A percentile compares a stretch with the other conserved stretches of the same genome.
Evolutionary conservation across 2,329 filamentous ascomycete species (phyloP).

Genomic region (Fusarium sp.): DNA sequence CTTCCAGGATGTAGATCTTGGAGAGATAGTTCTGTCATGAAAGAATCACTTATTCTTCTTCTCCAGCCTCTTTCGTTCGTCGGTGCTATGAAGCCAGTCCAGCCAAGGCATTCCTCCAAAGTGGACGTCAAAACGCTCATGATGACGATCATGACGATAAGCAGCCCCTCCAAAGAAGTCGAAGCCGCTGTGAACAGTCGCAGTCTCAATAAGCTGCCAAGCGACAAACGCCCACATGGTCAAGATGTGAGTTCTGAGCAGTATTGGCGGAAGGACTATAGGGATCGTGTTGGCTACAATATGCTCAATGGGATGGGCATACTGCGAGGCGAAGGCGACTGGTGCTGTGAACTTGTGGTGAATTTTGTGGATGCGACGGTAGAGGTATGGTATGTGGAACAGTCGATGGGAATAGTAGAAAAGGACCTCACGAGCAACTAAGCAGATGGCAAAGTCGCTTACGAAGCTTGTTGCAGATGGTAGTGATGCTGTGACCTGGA

Average conservation of each 20-base stretch:
- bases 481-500: conserved; percentile 52
- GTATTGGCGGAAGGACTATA: conserved; percentile 59
- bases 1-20: not conserved
- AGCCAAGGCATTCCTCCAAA: conserved; percentile 63
- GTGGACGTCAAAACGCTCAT: conserved; percentile 65
- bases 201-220: conserved; percentile 61
- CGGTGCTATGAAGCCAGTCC: conserved; percentile 66
- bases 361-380: conserved; percentile 63
- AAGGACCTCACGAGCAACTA: conserved; percentile 58
- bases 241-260: conserved; percentile 60
- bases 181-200: conserved; percentile 67
- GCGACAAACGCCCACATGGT: conserved; percentile 63
- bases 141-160: conserved; percentile 65
- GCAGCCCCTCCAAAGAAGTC: conserved; percentile 62
- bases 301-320: conserved; percentile 67
- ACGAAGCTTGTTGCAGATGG: conserved; percentile 51
- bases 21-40: not conserved
- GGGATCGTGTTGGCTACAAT: conserved; percentile 64
- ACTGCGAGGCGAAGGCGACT: conserved; percentile 65
- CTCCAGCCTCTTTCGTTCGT: conserved; percentile 20
- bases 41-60: not conserved
- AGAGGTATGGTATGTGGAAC: conserved; percentile 60
- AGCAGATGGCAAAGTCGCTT: conserved; percentile 54
- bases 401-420: conserved; percentile 68
- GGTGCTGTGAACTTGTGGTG: conserved; percentile 68